Conservation (phyloP, 768 basidiomycete species). For the Ramaria sp. region DNA sequence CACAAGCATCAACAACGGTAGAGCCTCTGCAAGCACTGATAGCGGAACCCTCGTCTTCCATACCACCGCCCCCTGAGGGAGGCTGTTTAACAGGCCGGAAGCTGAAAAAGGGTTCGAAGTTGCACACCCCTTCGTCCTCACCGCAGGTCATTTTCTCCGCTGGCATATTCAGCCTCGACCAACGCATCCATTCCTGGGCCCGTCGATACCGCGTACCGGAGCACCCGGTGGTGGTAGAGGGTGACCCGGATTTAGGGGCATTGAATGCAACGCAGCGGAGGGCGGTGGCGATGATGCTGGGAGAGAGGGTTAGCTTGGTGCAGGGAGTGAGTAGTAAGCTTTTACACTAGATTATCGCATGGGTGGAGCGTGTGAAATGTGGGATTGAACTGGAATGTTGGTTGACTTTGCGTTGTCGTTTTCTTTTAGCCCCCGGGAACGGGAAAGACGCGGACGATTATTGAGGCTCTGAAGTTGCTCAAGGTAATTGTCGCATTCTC, state of each 20-base stretch:
- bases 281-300: conserved; percentile 82
- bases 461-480: conserved; percentile 71
- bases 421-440: conserved; percentile 72
- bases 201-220: conserved; percentile 41
- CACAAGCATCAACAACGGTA: too few relatives aligned
- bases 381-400: too few relatives aligned
- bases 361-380: background rate
- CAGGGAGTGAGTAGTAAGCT: conserved; percentile 57
- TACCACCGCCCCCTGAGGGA: too few relatives aligned
- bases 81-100: too few relatives aligned
- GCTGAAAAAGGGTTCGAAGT: too few relatives aligned
- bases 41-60: too few relatives aligned
- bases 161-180: conserved; percentile 59
- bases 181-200: conserved; percentile 76
- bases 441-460: conserved; percentile 87
- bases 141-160: conserved; percentile 8
- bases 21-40: too few relatives aligned
- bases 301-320: conserved; percentile 65
- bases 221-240: conserved; percentile 56
- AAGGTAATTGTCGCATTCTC: conserved; percentile 46
- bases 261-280: conserved; percentile 70
- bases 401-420: conserved; percentile 1
- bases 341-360: too few relatives aligned
- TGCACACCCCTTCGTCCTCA: too few relatives aligned
- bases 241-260: conserved; percentile 57